A percentile compares a stretch with the other conserved stretches of the same genome.
Evolutionary conservation across 2,329 filamentous ascomycete genomes (phyloP).

Genomic region (Cryphonectria carpinicola): DNA sequence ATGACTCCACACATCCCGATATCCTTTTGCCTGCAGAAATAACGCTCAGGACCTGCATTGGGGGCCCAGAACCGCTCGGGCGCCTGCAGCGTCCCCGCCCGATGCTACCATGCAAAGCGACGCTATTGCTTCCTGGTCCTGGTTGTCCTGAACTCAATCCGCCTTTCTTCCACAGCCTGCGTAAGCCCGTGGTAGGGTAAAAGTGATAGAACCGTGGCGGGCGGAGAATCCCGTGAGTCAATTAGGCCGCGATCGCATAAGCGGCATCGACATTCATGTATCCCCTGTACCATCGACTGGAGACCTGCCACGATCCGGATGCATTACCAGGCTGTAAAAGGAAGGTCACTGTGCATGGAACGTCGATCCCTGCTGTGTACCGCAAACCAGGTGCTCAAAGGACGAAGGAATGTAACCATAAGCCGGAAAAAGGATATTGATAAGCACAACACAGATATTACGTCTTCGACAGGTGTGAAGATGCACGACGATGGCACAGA

Average conservation of each 20-base stretch:
- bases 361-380: neutral
- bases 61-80: too few species aligned
- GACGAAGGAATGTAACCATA: neutral
- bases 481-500: conserved; percentile 5
- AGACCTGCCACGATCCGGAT: neutral
- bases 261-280: neutral
- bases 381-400: neutral
- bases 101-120: too few species aligned
- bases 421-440: neutral
- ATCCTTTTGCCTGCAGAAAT: too few species aligned
- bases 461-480: conserved; percentile 2
- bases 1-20: too few species aligned
- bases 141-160: neutral
- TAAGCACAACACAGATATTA: neutral
- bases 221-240: neutral
- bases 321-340: neutral
- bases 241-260: neutral
- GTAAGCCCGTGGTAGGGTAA: neutral
- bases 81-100: too few species aligned
- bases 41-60: too few species aligned
- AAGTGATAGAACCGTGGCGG: neutral
- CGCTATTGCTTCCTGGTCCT: too few species aligned
- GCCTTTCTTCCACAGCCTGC: neutral
- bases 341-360: conserved; percentile 2
- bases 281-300: neutral